Percentiles rank a stretch among this genome's conserved stretches.
Conservation (phyloP, 1,284 basidiomycete species). For the Kalmanozyma brasiliensis region DNA sequence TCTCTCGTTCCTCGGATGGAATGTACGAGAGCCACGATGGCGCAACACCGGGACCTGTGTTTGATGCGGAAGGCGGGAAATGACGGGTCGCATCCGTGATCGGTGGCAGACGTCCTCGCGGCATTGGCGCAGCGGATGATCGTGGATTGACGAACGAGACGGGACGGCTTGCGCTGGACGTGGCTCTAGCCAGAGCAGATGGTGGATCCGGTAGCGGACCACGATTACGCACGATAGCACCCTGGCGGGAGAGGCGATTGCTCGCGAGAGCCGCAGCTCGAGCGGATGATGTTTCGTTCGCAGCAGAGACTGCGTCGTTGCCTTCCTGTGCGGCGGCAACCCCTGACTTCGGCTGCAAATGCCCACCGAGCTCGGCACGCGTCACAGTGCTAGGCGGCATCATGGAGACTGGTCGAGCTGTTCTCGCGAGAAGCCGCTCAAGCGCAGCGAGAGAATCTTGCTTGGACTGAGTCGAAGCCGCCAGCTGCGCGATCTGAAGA, state of each 20-base stretch:
- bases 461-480: slow-evolving; percentile 14
- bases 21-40: slow-evolving; percentile 51
- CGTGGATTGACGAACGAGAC: slow-evolving; percentile 51
- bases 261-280: not conserved
- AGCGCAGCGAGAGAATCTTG: slow-evolving; percentile 49
- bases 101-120: slow-evolving; percentile 50
- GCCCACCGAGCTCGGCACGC: slow-evolving; percentile 24
- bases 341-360: slow-evolving; percentile 5
- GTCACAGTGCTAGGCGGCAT: slow-evolving; percentile 14
- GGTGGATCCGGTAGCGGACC: slow-evolving; percentile 11
- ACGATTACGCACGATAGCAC: slow-evolving; percentile 28
- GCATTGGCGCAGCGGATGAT: slow-evolving; percentile 53
- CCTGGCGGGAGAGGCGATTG: slow-evolving; percentile 30
- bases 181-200: slow-evolving; percentile 14
- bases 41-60: slow-evolving; percentile 16
- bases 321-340: not conserved
- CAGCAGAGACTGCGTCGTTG: not conserved
- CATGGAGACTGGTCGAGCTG: slow-evolving; percentile 28
- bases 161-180: slow-evolving; percentile 28
- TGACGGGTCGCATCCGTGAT: slow-evolving; percentile 61
- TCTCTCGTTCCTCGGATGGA: slow-evolving; percentile 32
- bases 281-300: not conserved
- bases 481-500: slow-evolving; percentile 48
- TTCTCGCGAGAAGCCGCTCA: slow-evolving; percentile 45
- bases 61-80: slow-evolving; percentile 51